phyloP scores from a whole-genome alignment of 768 basidiomycete genomes.

The Agaricus sinodeliciosus region DNA sequence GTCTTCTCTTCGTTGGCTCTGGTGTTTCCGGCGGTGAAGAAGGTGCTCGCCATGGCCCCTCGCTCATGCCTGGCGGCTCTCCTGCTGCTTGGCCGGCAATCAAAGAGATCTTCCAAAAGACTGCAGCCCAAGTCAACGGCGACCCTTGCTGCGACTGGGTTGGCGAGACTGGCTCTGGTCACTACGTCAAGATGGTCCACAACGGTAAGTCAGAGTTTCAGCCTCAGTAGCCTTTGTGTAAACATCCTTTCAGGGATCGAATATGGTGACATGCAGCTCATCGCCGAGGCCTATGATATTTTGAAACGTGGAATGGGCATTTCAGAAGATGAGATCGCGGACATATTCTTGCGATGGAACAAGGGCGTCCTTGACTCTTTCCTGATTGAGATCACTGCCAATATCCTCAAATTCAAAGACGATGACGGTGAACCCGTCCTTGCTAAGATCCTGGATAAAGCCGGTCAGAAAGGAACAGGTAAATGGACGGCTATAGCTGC shows the following conservation, averaged over 20 bases:
- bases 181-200: conserved; percentile 99
- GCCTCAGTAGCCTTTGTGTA: conserved; percentile 9
- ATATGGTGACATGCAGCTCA: conserved; percentile 99
- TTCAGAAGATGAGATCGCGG: conserved; percentile 82
- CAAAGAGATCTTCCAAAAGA: conserved; percentile 98
- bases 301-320: conserved; percentile 93
- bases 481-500: conserved; percentile 99
- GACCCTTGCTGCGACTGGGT: conserved; percentile 99
- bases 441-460: conserved; percentile 90
- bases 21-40: conserved; percentile 99
- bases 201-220: conserved; percentile 49
- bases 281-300: conserved; percentile 98
- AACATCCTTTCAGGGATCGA: conserved; percentile 74
- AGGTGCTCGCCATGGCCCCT: conserved; percentile 94
- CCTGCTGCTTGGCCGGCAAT: conserved; percentile 92
- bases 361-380: conserved; percentile 99
- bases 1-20: conserved; percentile 93
- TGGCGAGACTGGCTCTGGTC: conserved; percentile 89
- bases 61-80: conserved; percentile 98
- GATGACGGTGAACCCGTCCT: conserved; percentile 90
- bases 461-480: conserved; percentile 98
- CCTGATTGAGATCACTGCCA: conserved; percentile 96
- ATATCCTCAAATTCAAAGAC: conserved; percentile 96
- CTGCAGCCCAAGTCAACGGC: conserved; percentile 89
- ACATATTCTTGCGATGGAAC: conserved; percentile 94